Base-by-base conservation (phyloP, 129 eudicot species). In the Arctium minus region DNA sequence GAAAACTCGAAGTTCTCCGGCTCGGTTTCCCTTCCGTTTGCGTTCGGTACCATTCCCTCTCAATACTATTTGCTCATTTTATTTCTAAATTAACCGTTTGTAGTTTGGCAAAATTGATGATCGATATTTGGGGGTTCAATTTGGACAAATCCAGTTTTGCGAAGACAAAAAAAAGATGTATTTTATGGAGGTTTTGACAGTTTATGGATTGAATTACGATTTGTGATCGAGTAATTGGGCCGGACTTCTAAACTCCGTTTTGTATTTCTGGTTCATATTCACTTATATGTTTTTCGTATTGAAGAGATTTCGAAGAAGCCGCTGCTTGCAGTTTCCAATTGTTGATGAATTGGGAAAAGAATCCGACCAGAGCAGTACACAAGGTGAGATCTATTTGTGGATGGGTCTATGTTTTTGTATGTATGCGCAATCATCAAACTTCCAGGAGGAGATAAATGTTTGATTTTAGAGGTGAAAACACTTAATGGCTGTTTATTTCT, bases 371-470 rank as follows among this genome's bases (percentile, higher is more conserved):
- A 76, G 40, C 78, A 39, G 64, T 2, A 44, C 78, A 17, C 83
- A 85, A 35, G 90, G 94, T 90, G 39, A 82, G 69, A 46, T 32
- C 33, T 60, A 1, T 27, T 29, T 84, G 70, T 81, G 22, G 13
- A 31, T 75, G 15, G 29, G 37, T 73, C 11, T 73, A 39, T 72
- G 48, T 56, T 33, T 53, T n/a, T 81, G 48, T 27, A 5, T 36
- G 8, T 60, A 60, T 60, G 67, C 0, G 9, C 9, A 60, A 60
- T 4, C 13, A 4, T n/a, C 18, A 53, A 15, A 53, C 27, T 53
- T 50, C 22, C 64, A 50, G 1, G n/a, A 50, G 64, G 65, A 53
- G 65, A 53, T 15, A 53, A 53, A 3, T 60, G 68, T n/a, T n/a
- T 1, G 9, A 17, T 56, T 44, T 15, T 56, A 56, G 27, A 56